Conservation (phyloP, 2,329 filamentous ascomycete genomes). For the Pestalotiopsis sp. region DNA sequence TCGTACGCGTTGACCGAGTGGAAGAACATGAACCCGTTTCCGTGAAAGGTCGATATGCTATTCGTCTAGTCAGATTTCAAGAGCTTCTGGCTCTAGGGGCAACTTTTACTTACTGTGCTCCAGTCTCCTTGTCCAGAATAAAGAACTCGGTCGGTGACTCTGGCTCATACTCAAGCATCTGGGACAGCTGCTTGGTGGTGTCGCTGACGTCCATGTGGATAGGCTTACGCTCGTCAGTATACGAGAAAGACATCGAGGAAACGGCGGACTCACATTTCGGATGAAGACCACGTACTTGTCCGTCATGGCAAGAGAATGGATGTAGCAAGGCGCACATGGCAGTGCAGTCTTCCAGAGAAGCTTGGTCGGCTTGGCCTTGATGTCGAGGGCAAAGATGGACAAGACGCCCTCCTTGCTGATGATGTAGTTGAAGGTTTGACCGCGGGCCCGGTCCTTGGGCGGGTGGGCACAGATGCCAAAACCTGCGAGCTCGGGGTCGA, state of each 20-base stretch:
- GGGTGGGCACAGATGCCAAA: constrained; percentile 21
- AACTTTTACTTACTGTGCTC: constrained; percentile 14
- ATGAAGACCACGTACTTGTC: constrained; percentile 20
- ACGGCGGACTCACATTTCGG: constrained; percentile 16
- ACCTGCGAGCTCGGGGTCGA: constrained; percentile 18
- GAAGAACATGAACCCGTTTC: constrained; percentile 20
- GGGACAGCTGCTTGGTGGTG: constrained; percentile 16
- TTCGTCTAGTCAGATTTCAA: neutral
- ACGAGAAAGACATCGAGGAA: neutral
- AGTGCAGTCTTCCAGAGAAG: constrained; percentile 20
- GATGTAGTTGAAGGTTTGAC: constrained; percentile 20
- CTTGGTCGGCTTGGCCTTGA: constrained; percentile 14
- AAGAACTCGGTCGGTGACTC: constrained; percentile 18
- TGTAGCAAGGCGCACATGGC: constrained; percentile 20
- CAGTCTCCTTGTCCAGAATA: constrained; percentile 20
- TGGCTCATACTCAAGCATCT: constrained; percentile 19
- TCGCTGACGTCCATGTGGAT: constrained; percentile 24
- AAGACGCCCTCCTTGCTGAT: constrained; percentile 15
- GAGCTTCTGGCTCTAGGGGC: neutral
- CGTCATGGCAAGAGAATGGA: constrained; percentile 20
- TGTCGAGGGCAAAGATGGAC: constrained; percentile 19
- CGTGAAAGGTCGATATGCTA: constrained; percentile 17
- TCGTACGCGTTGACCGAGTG: constrained; percentile 24
- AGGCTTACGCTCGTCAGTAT: constrained; percentile 4
- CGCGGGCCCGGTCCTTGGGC: constrained; percentile 18